Base-by-base conservation (phyloP, 176 grass and related monocot genomes). In the Avena eriantha region DNA sequence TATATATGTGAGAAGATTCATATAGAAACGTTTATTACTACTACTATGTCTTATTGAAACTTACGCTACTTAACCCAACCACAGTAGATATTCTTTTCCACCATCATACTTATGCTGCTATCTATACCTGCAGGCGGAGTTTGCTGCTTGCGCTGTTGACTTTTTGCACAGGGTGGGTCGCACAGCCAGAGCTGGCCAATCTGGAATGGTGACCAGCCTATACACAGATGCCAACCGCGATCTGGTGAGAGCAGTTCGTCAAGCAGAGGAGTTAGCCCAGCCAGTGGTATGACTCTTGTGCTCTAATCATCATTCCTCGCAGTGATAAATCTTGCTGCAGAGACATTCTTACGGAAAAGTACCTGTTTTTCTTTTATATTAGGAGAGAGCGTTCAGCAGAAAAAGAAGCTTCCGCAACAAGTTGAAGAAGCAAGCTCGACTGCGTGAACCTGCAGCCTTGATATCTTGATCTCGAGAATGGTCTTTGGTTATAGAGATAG, bases 361-460 rank as follows among this genome's bases (percentile, higher is more conserved):
- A 50, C 10, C 18, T 55, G 7, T 16, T 39, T 49, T 16, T 83
- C 46, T 59, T 10, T 76, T 76, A 61, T 13, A 79, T 55, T 88
- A 93, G 97, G 97, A 98, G 84, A 86, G 90, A 54, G 90, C 94
- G 14, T 98, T 98, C 83, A 98, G 97, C 69, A 88, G 97, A 74
- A 98, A 98, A 94, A 98, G 97, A 73, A 98, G 97, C 87, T 98
- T 98, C 81, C 92, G 97, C 78, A 98, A 96, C 79, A 98, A 96
- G 66, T 65, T 98, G 72, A 98, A 93, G 82, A 97, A 96, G 61
- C 91, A 87, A 93, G 92, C 88, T 29, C 78, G 57, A 23, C 23
- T 87, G 19, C 81, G 48, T 4, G 75, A 45, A 76, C 70, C 76
- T 0, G 81, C 78, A 84, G 46, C 50, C 6, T 73, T 80, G 8